Percentiles rank a stretch among this genome's conserved stretches.
phyloP scores from a whole-genome alignment of 1,139 yeast species.

The Pneumocystis oryctolagi region DNA sequence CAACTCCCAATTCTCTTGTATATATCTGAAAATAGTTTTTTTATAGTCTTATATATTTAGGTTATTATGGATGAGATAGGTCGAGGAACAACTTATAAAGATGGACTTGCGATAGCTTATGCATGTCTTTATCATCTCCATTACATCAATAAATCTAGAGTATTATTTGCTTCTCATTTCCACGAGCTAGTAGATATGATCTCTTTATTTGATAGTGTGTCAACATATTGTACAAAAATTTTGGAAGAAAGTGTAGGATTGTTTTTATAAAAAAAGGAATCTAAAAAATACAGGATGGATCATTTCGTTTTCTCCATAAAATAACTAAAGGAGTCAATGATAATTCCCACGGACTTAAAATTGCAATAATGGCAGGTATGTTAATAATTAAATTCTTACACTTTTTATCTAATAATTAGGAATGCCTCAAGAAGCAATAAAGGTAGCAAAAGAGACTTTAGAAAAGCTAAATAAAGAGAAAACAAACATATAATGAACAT shows the following conservation, averaged over 20 bases:
- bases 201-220: constrained; percentile 24
- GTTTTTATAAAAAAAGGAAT: constrained; percentile 20
- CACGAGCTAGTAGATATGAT: constrained; percentile 26
- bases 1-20: constrained; percentile 58
- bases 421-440: not conserved
- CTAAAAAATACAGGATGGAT: constrained; percentile 2
- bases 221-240: constrained; percentile 41
- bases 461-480: not conserved
- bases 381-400: not conserved
- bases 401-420: not conserved
- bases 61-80: constrained; percentile 91
- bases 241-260: constrained; percentile 20
- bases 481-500: not conserved
- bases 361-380: constrained; percentile 70
- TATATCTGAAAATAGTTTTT: not conserved
- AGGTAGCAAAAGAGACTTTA: not conserved
- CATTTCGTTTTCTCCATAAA: constrained; percentile 41
- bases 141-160: constrained; percentile 46
- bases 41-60: not conserved
- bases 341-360: constrained; percentile 70
- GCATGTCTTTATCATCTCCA: constrained; percentile 54
- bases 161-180: constrained; percentile 87
- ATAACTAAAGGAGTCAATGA: constrained; percentile 58
- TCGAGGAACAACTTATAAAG: constrained; percentile 79
- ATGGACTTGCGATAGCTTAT: constrained; percentile 82